phyloP scores from a whole-genome alignment of 176 grass and related monocot species.

The Musa beccarii region DNA sequence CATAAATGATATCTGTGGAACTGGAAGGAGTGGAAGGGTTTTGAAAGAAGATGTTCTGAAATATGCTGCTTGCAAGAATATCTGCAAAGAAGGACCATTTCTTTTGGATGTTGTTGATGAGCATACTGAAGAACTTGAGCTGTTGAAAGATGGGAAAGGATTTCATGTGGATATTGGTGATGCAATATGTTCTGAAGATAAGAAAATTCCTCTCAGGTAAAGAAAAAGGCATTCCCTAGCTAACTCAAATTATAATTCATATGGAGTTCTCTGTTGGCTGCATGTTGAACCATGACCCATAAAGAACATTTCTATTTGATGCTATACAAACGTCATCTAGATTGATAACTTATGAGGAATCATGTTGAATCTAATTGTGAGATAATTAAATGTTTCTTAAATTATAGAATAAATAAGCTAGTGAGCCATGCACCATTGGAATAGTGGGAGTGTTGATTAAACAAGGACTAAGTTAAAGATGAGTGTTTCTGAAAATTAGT shows the following conservation, averaged over 20 bases:
- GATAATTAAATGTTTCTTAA: too few species aligned
- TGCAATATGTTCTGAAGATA: slow-evolving; percentile 44
- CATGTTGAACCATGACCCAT: too few species aligned
- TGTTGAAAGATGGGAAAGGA: slow-evolving; percentile 28
- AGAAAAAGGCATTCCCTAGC: not conserved
- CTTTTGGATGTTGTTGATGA: slow-evolving; percentile 15
- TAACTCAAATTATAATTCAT: slow-evolving; percentile 3
- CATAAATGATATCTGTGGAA: slow-evolving; percentile 65
- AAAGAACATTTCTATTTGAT: too few species aligned
- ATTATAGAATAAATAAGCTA: too few species aligned
- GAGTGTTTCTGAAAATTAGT: too few species aligned
- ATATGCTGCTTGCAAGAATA: slow-evolving; percentile 49
- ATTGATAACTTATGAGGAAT: too few species aligned
- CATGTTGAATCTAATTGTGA: too few species aligned
- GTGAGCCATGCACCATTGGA: too few species aligned
- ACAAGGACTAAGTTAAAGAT: too few species aligned
- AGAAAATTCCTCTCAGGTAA: slow-evolving; percentile 66
- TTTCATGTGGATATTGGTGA: slow-evolving; percentile 9
- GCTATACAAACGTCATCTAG: too few species aligned
- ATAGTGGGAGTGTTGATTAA: too few species aligned
- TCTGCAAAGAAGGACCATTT: slow-evolving; percentile 28
- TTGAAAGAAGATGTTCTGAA: slow-evolving; percentile 85
- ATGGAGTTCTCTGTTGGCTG: not conserved
- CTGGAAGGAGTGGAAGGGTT: slow-evolving; percentile 67
- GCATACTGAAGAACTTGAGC: slow-evolving; percentile 22